Conservation (phyloP, 2,329 filamentous ascomycete genomes). For the Botrytis pseudocinerea region DNA sequence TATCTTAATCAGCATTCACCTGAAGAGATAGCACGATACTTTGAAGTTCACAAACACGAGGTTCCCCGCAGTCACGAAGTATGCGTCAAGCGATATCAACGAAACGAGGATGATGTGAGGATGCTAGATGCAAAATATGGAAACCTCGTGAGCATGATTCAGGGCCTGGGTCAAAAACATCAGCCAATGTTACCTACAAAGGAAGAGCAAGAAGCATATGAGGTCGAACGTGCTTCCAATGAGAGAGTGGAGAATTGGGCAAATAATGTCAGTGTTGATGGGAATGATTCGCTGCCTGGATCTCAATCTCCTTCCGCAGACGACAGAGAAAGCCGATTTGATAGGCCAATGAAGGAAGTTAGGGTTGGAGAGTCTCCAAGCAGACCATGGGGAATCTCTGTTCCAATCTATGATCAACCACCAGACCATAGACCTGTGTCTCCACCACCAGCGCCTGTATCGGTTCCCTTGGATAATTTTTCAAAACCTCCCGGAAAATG, state of each 20-base stretch:
- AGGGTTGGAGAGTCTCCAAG: constrained; percentile 93
- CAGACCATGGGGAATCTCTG: constrained; percentile 86
- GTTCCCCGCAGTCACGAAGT: constrained; percentile 91
- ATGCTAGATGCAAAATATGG: constrained; percentile 89
- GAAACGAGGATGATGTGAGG: constrained; percentile 78
- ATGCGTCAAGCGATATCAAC: constrained; percentile 86
- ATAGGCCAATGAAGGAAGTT: constrained; percentile 82
- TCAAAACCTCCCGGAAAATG: constrained; percentile 33
- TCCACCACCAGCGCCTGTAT: constrained; percentile 56
- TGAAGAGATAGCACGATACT: constrained; percentile 89
- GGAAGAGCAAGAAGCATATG: constrained; percentile 43
- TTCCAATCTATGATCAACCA: constrained; percentile 60
- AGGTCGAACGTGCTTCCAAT: constrained; percentile 56
- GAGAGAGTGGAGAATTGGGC: constrained; percentile 86
- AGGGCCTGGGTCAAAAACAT: constrained; percentile 83
- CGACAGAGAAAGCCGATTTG: constrained; percentile 72
- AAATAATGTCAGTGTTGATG: constrained; percentile 65
- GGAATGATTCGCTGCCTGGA: constrained; percentile 44
- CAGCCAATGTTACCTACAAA: constrained; percentile 76
- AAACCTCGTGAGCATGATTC: constrained; percentile 90
- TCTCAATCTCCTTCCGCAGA: constrained; percentile 48
- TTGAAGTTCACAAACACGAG: constrained; percentile 94
- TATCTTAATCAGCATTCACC: constrained; percentile 90
- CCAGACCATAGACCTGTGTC: constrained; percentile 50
- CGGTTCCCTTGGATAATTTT: constrained; percentile 32